Evolutionary conservation across 805 yeast species (phyloP).

Genomic region (Scheffersomyces spartinae): DNA sequence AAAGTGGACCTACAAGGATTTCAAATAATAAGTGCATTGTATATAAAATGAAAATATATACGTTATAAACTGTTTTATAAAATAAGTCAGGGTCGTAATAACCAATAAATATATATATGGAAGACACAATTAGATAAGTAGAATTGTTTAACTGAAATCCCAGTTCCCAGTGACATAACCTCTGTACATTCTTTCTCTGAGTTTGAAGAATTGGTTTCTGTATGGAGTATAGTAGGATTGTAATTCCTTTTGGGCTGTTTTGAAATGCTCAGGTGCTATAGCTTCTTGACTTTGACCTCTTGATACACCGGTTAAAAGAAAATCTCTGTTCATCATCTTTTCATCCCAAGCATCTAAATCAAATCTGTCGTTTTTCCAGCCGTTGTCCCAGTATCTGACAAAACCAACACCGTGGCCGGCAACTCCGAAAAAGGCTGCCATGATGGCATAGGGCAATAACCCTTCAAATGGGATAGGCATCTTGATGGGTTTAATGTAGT

Average conservation of each 20-base stretch:
- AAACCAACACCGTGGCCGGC: conserved; percentile 36
- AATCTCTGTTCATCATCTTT: conserved; percentile 57
- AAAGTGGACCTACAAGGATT: conserved; percentile 90
- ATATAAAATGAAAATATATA: background rate
- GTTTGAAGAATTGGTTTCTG: conserved; percentile 33
- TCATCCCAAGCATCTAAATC: conserved; percentile 34
- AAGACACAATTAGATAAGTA: too few relatives aligned
- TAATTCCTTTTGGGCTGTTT: too few relatives aligned
- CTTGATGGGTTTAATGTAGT: conserved; percentile 6
- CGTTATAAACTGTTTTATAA: conserved; percentile 1
- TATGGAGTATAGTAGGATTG: conserved; percentile 36
- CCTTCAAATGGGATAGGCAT: conserved; percentile 41
- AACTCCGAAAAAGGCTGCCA: conserved; percentile 32
- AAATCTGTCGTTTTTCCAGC: conserved; percentile 35
- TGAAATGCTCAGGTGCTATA: conserved; percentile 67
- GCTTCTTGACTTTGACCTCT: conserved; percentile 61
- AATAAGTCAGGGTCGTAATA: background rate
- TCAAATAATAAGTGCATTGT: conserved; percentile 37
- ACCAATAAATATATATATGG: too few relatives aligned
- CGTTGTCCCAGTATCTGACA: conserved; percentile 37
- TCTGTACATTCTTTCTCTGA: conserved; percentile 36
- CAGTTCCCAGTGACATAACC: conserved; percentile 34
- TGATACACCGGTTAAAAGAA: conserved; percentile 60
- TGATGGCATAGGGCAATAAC: conserved; percentile 32
- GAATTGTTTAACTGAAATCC: conserved; percentile 29